Evolutionary conservation across 805 yeast genomes (phyloP).

Genomic region (Ogataea paraovalis): DNA sequence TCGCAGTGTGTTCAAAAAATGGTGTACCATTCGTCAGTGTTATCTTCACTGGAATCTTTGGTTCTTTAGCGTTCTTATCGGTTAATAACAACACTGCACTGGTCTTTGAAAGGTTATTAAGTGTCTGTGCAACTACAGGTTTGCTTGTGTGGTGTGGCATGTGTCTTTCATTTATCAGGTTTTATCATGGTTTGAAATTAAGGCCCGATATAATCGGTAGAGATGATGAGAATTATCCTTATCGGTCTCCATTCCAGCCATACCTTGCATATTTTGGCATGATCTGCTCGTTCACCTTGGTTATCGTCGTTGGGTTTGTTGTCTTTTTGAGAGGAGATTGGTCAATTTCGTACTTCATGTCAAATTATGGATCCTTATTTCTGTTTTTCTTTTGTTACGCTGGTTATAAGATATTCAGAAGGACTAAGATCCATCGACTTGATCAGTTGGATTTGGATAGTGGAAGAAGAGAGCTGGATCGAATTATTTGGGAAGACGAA

Average conservation of each 20-base stretch:
- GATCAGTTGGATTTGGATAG: conserved; percentile 79
- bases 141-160: conserved; percentile 74
- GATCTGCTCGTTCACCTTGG: conserved; percentile 37
- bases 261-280: conserved; percentile 48
- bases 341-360: conserved; percentile 46
- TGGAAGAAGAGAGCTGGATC: conserved; percentile 80
- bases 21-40: conserved; percentile 79
- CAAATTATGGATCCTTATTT: conserved; percentile 51
- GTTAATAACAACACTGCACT: conserved; percentile 53
- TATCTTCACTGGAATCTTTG: conserved; percentile 56
- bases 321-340: conserved; percentile 46
- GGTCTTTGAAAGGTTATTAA: conserved; percentile 64
- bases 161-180: conserved; percentile 53
- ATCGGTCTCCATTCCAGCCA: conserved; percentile 53
- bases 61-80: conserved; percentile 56
- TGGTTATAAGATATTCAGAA: conserved; percentile 50
- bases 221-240: conserved; percentile 53
- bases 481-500: conserved; percentile 79
- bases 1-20: conserved; percentile 52
- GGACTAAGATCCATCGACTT: conserved; percentile 62
- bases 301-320: conserved; percentile 48
- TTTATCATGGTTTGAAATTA: conserved; percentile 48
- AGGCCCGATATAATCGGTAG: conserved; percentile 55
- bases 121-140: conserved; percentile 69
- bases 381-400: conserved; percentile 41